Percentiles rank a stretch among this genome's conserved stretches.
Evolutionary conservation across 768 basidiomycete genomes (phyloP).

Genomic region (Leccinum arenicola): DNA sequence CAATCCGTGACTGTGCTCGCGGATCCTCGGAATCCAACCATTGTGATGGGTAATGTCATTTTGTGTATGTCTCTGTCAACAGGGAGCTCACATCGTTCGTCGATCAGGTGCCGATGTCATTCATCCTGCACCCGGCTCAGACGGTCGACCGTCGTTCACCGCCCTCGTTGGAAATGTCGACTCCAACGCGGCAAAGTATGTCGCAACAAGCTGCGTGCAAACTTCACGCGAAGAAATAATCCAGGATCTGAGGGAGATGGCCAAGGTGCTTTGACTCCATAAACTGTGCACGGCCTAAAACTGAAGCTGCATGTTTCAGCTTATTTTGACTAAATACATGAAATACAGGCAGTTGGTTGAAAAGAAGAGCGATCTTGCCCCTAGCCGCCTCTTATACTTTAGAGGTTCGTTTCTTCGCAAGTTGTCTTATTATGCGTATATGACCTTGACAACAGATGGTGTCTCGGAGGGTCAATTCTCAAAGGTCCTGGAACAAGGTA

Average conservation of each 20-base stretch:
- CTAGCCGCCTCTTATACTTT: slow-evolving; percentile 74
- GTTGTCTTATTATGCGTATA: background rate
- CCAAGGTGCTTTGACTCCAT: slow-evolving; percentile 38
- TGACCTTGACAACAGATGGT: slow-evolving; percentile 37
- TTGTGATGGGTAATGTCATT: slow-evolving; percentile 64
- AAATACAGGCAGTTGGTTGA: slow-evolving; percentile 54
- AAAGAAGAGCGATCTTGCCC: slow-evolving; percentile 43
- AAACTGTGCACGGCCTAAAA: background rate
- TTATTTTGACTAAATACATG: slow-evolving; percentile 56
- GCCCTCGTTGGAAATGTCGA: slow-evolving; percentile 81
- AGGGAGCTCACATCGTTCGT: slow-evolving; percentile 2
- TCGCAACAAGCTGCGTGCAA: slow-evolving; percentile 61
- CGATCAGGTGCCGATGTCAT: slow-evolving; percentile 73
- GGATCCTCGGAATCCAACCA: slow-evolving; percentile 70
- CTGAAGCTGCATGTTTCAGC: slow-evolving; percentile 34
- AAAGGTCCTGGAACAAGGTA: slow-evolving; percentile 52
- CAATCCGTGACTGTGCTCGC: slow-evolving; percentile 61
- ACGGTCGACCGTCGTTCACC: slow-evolving; percentile 79
- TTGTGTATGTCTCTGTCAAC: background rate
- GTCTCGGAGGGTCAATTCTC: slow-evolving; percentile 56
- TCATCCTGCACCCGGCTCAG: slow-evolving; percentile 77
- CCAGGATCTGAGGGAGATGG: slow-evolving; percentile 65
- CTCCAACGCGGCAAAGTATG: slow-evolving; percentile 69
- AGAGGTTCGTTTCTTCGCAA: slow-evolving; percentile 44
- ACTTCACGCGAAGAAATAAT: slow-evolving; percentile 74